Conservation (phyloP, 768 basidiomycete species). For the Boletus rex-veris region DNA sequence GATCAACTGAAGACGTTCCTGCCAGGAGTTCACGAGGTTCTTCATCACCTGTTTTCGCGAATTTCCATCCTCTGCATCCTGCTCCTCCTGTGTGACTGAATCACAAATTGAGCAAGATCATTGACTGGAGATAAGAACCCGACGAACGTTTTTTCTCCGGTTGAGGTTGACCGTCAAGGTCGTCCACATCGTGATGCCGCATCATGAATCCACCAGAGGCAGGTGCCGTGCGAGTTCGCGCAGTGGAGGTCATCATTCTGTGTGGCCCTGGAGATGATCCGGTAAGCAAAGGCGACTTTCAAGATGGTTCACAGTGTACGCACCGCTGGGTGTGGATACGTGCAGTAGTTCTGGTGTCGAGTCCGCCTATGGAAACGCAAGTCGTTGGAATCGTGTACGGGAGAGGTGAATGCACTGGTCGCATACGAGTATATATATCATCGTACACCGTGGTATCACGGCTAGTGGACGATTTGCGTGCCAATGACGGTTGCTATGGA, state of each 20-base stretch:
- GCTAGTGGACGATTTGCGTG: too few species aligned
- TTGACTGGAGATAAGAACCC: background rate
- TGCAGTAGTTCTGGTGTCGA: background rate
- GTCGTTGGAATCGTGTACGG: background rate
- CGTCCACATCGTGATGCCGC: slow-evolving; percentile 1
- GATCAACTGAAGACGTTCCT: slow-evolving; percentile 60
- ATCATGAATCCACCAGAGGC: slow-evolving; percentile 14
- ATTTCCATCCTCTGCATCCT: slow-evolving; percentile 46
- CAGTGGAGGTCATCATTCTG: slow-evolving; percentile 3
- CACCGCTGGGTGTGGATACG: slow-evolving; percentile 6
- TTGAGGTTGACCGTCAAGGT: background rate
- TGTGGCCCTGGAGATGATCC: slow-evolving; percentile 3
- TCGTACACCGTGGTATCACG: background rate
- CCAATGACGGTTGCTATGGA: background rate
- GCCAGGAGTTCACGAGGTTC: slow-evolving; percentile 56
- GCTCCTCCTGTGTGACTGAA: slow-evolving; percentile 46
- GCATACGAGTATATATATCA: background rate
- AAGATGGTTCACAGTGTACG: background rate
- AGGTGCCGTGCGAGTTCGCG: slow-evolving; percentile 13
- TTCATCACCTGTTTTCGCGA: slow-evolving; percentile 42
- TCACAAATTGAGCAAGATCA: background rate
- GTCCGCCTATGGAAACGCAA: background rate
- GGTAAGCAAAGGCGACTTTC: background rate
- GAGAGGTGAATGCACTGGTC: background rate
- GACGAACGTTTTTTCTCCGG: slow-evolving; percentile 21